Conservation (phyloP, 345 rosid genomes). For the Raphanus raphanistrum region DNA sequence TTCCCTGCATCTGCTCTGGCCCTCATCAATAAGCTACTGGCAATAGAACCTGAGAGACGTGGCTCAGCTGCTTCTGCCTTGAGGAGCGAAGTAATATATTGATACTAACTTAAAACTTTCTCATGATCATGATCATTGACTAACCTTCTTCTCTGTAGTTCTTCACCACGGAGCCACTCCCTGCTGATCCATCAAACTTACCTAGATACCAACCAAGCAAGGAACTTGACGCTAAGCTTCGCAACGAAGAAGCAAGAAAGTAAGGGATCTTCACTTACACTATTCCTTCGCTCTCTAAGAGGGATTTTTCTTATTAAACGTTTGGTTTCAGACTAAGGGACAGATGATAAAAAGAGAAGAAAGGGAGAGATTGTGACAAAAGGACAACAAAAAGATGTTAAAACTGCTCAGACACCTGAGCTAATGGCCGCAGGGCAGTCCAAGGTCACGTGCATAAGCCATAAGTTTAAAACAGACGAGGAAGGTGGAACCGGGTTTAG, state of each 20-base stretch:
- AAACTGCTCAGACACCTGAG: slow-evolving; percentile 55
- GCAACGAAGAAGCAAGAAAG: slow-evolving; percentile 66
- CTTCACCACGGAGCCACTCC: slow-evolving; percentile 60
- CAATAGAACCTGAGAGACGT: slow-evolving; percentile 66
- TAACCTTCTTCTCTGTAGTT: slow-evolving; percentile 45
- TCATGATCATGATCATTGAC: slow-evolving; percentile 1
- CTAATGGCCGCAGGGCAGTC: slow-evolving; percentile 58
- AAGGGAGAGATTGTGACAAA: slow-evolving; percentile 70
- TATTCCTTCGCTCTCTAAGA: not conserved
- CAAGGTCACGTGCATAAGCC: slow-evolving; percentile 44
- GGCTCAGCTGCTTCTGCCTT: slow-evolving; percentile 76
- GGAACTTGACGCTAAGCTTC: slow-evolving; percentile 68
- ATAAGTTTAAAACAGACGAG: slow-evolving; percentile 48
- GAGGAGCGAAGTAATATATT: slow-evolving; percentile 50
- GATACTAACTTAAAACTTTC: not conserved
- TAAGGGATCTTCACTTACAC: slow-evolving; percentile 28
- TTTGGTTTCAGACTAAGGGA: slow-evolving; percentile 55
- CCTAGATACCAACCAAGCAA: slow-evolving; percentile 82
- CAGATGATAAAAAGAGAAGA: slow-evolving; percentile 55
- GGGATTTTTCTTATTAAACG: not conserved
- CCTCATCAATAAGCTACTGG: slow-evolving; percentile 60
- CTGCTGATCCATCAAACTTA: slow-evolving; percentile 61
- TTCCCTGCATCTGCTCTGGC: slow-evolving; percentile 58
- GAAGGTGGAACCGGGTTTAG: slow-evolving; percentile 56
- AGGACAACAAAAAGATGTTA: slow-evolving; percentile 45